A percentile compares a stretch with the other conserved stretches of the same genome.
Evolutionary conservation across 1,284 basidiomycete genomes (phyloP).

Genomic region (Entoloma clypeatum): DNA sequence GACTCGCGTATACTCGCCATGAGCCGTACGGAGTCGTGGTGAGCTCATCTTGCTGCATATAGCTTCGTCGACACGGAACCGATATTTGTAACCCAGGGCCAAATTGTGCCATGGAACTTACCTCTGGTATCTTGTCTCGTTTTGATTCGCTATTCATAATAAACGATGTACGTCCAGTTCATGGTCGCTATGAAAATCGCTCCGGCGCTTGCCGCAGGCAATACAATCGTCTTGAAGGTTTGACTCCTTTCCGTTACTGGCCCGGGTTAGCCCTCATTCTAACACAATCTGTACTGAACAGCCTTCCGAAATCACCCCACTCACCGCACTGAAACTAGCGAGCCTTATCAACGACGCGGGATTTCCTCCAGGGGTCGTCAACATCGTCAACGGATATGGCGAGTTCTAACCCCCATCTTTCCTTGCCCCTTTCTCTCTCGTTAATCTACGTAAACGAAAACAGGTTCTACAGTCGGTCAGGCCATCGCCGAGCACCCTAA

Average conservation of each 20-base stretch:
- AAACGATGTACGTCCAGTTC: constrained; percentile 12
- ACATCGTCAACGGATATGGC: constrained; percentile 74
- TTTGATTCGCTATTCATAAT: neutral
- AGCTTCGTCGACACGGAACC: constrained; percentile 11
- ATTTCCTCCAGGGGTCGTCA: constrained; percentile 64
- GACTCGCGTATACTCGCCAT: constrained; percentile 73
- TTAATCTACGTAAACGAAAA: neutral
- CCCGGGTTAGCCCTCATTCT: neutral
- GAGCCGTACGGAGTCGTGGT: constrained; percentile 86
- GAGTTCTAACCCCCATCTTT: constrained; percentile 1
- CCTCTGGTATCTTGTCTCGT: constrained; percentile 31
- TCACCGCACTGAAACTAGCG: constrained; percentile 63
- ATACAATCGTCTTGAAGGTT: constrained; percentile 72
- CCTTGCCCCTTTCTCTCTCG: neutral
- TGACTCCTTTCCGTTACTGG: neutral
- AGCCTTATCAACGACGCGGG: constrained; percentile 52
- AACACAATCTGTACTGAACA: constrained; percentile 9
- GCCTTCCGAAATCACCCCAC: constrained; percentile 84
- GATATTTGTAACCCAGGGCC: constrained; percentile 42
- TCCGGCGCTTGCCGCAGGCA: constrained; percentile 81
- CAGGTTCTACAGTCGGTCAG: constrained; percentile 63
- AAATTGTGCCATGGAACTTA: constrained; percentile 73
- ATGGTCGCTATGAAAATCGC: constrained; percentile 80
- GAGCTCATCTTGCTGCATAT: constrained; percentile 7
- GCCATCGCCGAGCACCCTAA: constrained; percentile 52